phyloP scores from a whole-genome alignment of 1,139 yeast genomes.

The Saccharomyces pastorianus region DNA sequence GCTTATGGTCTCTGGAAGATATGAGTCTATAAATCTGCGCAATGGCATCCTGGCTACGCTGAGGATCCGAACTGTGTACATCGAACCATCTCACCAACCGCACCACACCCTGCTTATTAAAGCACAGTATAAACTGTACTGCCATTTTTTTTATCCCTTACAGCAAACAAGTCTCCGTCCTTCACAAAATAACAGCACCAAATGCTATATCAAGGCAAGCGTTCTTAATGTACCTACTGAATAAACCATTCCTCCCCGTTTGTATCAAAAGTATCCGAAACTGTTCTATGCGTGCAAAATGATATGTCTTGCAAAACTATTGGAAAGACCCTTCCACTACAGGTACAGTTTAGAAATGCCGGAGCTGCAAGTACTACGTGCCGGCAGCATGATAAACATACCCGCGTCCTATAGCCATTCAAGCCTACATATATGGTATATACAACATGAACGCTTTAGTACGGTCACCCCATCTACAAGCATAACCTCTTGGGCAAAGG shows the following conservation, averaged over 20 bases:
- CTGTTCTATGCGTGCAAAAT: neutral
- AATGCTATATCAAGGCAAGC: neutral
- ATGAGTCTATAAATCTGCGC: conserved; percentile 67
- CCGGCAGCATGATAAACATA: neutral
- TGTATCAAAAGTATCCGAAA: neutral
- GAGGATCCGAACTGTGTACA: conserved; percentile 22
- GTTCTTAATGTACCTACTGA: neutral
- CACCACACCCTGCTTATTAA: conserved; percentile 90
- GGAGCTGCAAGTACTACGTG: neutral
- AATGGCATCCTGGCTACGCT: conserved; percentile 20
- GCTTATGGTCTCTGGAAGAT: conserved; percentile 74
- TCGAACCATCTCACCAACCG: conserved; percentile 77
- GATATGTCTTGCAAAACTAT: neutral
- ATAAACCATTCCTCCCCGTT: neutral
- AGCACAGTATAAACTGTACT: conserved; percentile 67
- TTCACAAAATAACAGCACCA: neutral
- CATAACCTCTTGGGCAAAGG: neutral
- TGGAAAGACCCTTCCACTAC: neutral
- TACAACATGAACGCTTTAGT: neutral
- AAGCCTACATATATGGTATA: neutral
- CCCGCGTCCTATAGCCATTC: neutral
- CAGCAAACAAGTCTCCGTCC: neutral
- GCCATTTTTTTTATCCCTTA: conserved; percentile 41
- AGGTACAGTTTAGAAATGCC: neutral
- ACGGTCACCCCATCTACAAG: neutral